These are phyloP conservation scores for Monilinia fructigena DNA, from an alignment of 2,329 filamentous ascomycete genomes.

Conservation along the genomic window DNA sequence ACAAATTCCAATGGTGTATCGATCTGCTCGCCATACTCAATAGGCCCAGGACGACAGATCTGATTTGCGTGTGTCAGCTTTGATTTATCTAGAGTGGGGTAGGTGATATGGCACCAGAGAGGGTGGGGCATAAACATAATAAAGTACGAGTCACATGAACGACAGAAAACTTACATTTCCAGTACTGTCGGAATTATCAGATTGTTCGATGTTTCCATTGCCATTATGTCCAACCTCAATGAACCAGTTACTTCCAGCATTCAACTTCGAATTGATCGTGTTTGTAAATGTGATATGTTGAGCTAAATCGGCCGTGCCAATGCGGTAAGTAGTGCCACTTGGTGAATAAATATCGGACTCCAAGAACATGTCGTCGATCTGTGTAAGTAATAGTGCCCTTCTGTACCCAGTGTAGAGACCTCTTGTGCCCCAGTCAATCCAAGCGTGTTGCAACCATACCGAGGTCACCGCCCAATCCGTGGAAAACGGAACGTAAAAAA, in stretches of 20 bases:
- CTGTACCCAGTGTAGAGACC: conserved; percentile 46
- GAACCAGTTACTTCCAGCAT: conserved; percentile 51
- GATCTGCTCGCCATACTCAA: conserved; percentile 47
- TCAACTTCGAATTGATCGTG: conserved; percentile 48
- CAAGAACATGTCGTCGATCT: conserved; percentile 61
- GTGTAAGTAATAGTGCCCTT: conserved; percentile 33
- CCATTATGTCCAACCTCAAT: conserved; percentile 57
- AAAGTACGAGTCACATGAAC: background rate
- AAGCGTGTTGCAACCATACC: conserved; percentile 59
- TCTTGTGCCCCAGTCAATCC: conserved; percentile 61
- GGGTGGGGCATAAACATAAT: background rate
- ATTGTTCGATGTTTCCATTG: conserved; percentile 50
- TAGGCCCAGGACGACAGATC: conserved; percentile 38
- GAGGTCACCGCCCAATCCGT: conserved; percentile 49
- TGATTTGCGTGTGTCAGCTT: background rate
- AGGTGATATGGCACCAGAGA: background rate
- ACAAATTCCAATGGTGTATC: conserved; percentile 48
- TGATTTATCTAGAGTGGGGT: background rate
- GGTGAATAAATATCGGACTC: conserved; percentile 48
- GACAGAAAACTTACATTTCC: conserved; percentile 3
- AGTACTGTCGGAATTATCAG: conserved; percentile 42
- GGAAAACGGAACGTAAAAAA: conserved; percentile 53
- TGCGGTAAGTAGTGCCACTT: conserved; percentile 51
- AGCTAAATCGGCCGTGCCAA: conserved; percentile 49
- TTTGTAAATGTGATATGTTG: conserved; percentile 47